Base-by-base conservation (phyloP, 176 grass and related monocot genomes). In the Tuctoria greenei region DNA sequence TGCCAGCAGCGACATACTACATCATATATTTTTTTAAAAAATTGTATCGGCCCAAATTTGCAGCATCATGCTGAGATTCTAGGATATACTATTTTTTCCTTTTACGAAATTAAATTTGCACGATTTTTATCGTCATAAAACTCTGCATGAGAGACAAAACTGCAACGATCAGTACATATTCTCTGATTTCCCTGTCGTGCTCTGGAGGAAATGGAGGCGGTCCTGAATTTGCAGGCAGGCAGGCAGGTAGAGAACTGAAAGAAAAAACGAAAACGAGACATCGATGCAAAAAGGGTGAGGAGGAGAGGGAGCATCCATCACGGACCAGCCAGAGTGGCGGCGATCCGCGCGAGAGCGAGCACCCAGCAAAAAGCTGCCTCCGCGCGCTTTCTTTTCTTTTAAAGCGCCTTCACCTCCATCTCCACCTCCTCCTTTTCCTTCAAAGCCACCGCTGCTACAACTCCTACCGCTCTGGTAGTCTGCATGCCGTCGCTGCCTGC, bases 351-450 rank as follows among this genome's bases (percentile, higher is more conserved):
- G 28, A 55, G 69, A 49, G 9, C 40, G 16, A 67, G 46, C 37
- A 49, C 21, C 55, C 56, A 77, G 8, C 73, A 82, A 82, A 82
- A 78, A 78, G 79, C 84, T 26, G 64, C 44, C 36, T 16, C 73
- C 79, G 58, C 59, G 79, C 74, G 67, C 60, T 83, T 73, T 78
- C 74, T 87, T 84, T 78, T 84, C 82, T 77, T 82, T 82, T 82
- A 87, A 83, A 73, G 85, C 85, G 74, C 51, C 12, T 10, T 23
- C 59, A 8, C 70, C 14, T 6, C 31, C 59, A 8, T 61, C 14
- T 6, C 31, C 52, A 15, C 63, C 35, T 14, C 63, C 72, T 45
- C 16, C 69, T 44, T 70, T 77, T 17, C 63, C 39, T 21, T 60
- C 21, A 49, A 61, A 78, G 23, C 81, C 63, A 24, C 43, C 36